Percentiles rank a stretch among this genome's conserved stretches.
These are phyloP conservation scores for Pholiota conissans DNA, from an alignment of 768 basidiomycete genomes.

Conservation along the genomic window DNA sequence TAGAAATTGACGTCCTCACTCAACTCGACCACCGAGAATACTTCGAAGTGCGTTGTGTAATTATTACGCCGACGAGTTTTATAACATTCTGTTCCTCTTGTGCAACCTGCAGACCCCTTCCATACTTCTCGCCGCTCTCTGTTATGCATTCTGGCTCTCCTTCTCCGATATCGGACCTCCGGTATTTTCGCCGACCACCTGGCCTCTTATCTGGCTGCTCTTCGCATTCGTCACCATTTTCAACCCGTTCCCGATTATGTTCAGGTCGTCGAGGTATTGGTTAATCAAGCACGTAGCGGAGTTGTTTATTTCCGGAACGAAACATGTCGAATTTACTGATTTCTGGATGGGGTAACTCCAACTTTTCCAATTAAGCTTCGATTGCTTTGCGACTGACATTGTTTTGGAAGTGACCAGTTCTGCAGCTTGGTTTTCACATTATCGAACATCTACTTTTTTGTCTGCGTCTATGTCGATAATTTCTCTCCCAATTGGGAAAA, in stretches of 20 bases:
- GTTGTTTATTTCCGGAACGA: conserved; percentile 67
- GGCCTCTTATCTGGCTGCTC: conserved; percentile 82
- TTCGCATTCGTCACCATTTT: conserved; percentile 59
- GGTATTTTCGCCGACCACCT: conserved; percentile 64
- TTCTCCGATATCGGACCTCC: conserved; percentile 61
- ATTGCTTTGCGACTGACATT: not conserved
- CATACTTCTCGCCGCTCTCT: conserved; percentile 72
- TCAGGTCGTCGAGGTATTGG: conserved; percentile 78
- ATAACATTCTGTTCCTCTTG: not conserved
- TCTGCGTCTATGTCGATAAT: conserved; percentile 65
- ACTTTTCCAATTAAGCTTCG: not conserved
- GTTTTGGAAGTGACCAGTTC: conserved; percentile 64
- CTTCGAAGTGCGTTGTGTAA: conserved; percentile 38
- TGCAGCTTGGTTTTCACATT: conserved; percentile 79
- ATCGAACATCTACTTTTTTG: conserved; percentile 70
- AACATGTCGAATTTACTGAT: conserved; percentile 82
- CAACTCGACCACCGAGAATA: conserved; percentile 80
- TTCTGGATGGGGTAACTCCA: conserved; percentile 82
- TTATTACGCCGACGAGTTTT: not conserved
- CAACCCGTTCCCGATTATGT: conserved; percentile 73
- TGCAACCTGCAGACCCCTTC: conserved; percentile 62
- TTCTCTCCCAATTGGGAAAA: conserved; percentile 51
- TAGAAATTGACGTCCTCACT: conserved; percentile 71
- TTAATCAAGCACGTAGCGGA: conserved; percentile 61
- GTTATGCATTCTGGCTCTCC: conserved; percentile 84